Evolutionary conservation across 331 rosid species (phyloP), one percentile per base, ranked within the genome.

Genomic region (Prunus yedoensis): DNA sequence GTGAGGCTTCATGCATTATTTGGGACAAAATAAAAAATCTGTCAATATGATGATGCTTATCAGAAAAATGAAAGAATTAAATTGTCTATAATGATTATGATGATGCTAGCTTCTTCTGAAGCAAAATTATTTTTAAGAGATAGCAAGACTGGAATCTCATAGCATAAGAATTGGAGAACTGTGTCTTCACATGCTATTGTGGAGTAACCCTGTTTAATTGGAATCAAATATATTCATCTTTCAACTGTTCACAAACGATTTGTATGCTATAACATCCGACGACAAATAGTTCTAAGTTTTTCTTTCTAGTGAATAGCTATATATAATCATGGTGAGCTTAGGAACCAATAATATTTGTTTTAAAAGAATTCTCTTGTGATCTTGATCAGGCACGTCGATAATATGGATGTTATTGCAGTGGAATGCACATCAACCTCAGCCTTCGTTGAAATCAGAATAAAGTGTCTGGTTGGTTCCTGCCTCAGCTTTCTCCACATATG

Each of bases 381-480:
- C 49, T 71, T 75, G 52, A 32, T 69, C 80, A 92, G 97, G 98
- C 59, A 95, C 97, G 30, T 91, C 98, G 2, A 88, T 95, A 63
- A 14, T 89, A 27, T 95, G 99, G 99, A 95, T 95, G 99, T 62
- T 91, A 73, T 51, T 88, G 86, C 97, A 91, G 58, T 89, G 98
- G 99, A 95, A 90, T 77, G 60, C 87, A 6, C 92, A 88, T 82
- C 86, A 72, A 72, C 74, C 76, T 53, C 75, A 79, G 86, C 78
- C 85, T 74, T 68, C 81, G 77, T 43, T 78, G 58, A 81, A 82
- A 84, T 62, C 74, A 17, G 81, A 80, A 32, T 45, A 16, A 74
- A 75, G 54, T 10, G 46, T 66, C 50, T 68, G 61, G 49, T 56
- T 68, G 61, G 49, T 56, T 73, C 51, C 49, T 25, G 49, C 69